Percentiles rank a stretch among this genome's conserved stretches.
phyloP scores from a whole-genome alignment of 805 yeast genomes.

The Cyberlindnera samutprakarnensis region DNA sequence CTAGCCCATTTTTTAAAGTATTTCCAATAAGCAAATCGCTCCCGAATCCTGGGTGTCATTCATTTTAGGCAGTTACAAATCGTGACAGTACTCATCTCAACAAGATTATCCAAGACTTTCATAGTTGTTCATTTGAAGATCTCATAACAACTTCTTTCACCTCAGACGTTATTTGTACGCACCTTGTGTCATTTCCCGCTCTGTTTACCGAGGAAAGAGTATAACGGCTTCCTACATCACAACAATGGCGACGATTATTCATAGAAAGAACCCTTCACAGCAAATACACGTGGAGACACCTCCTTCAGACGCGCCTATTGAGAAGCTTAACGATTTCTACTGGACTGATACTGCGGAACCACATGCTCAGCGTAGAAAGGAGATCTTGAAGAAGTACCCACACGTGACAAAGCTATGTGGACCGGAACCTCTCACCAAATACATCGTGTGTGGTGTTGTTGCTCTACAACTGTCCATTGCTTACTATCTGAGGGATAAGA shows the following conservation, averaged over 20 bases:
- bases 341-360: conserved; percentile 85
- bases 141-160: no score
- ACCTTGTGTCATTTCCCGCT: no score
- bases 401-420: conserved; percentile 76
- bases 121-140: no score
- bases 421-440: conserved; percentile 80
- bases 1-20: no score
- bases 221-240: no score
- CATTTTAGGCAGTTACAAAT: no score
- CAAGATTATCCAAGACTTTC: no score
- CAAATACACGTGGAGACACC: conserved; percentile 25
- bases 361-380: conserved; percentile 66
- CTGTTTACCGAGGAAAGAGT: no score
- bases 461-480: conserved; percentile 61
- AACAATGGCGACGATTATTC: conserved; percentile 23
- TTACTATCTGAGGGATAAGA: conserved; percentile 47
- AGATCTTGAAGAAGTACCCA: conserved; percentile 69
- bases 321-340: conserved; percentile 55
- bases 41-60: no score
- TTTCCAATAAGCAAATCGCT: no score
- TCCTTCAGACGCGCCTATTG: conserved; percentile 21
- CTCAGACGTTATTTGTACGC: no score
- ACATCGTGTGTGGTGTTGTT: conserved; percentile 60
- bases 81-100: no score
- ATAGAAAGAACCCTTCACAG: conserved; percentile 19